Conservation (phyloP, 164 flowering plant genomes). For the Umbilicus rupestris region DNA sequence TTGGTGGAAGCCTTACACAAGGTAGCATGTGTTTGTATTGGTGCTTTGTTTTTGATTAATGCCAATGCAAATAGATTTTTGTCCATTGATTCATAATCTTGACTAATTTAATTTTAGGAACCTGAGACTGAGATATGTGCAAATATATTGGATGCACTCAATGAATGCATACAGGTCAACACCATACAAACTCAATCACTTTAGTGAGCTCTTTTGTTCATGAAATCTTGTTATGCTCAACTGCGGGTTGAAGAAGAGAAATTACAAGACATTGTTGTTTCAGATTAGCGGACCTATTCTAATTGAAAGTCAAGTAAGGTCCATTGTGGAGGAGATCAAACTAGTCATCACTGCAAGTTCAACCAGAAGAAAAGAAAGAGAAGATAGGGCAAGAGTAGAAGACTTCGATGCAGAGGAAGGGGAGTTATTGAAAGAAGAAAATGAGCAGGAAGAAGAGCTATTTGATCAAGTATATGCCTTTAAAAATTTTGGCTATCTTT, state of each 20-base stretch:
- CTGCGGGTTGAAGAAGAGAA: neutral
- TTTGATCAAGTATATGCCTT: slow-evolving; percentile 67
- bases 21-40: slow-evolving; percentile 18
- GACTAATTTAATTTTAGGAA: slow-evolving; percentile 29
- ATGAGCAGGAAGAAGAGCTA: slow-evolving; percentile 95
- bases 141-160: slow-evolving; percentile 57
- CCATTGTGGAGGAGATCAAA: slow-evolving; percentile 82
- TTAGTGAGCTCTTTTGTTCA: neutral
- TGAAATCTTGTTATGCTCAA: neutral
- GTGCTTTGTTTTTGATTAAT: neutral
- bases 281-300: slow-evolving; percentile 69
- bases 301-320: slow-evolving; percentile 70
- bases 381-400: slow-evolving; percentile 82
- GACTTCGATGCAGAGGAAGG: slow-evolving; percentile 96
- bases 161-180: slow-evolving; percentile 62
- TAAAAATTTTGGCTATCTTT: neutral
- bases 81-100: neutral
- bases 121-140: slow-evolving; percentile 65
- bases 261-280: slow-evolving; percentile 8
- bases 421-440: slow-evolving; percentile 81
- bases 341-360: slow-evolving; percentile 84
- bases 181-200: neutral
- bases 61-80: neutral
- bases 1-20: slow-evolving; percentile 60
- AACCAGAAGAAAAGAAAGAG: slow-evolving; percentile 67